Base-by-base conservation (phyloP, 2,329 filamentous ascomycete genomes). In the Fusarium kyushuense region DNA sequence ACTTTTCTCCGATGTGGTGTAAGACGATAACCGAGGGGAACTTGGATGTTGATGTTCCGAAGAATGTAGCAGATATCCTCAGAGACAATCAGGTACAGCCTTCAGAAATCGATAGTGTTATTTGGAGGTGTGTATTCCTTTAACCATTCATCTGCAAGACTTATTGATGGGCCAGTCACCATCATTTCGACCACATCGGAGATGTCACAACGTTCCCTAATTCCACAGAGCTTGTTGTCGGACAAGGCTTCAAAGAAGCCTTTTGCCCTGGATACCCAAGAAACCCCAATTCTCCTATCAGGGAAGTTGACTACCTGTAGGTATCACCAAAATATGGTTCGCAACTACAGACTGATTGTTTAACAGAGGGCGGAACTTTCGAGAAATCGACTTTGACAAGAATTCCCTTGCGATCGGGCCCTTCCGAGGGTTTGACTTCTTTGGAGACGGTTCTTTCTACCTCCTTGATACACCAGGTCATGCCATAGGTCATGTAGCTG, bases 131-230 rank as follows among this genome's bases (percentile, higher is more conserved):
- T 3, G 33, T 25, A 1, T 9, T 13, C 27, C 1, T 23, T 5
- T 1, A 11, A n/a, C 4, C 6, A 5, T 27, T 16, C 2, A 16
- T 5, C 7, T 12, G 11, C 14, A 5, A 11, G 14, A 16, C 2
- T 4, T 2, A 17, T 35, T 63, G 12, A 63, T 7, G 2, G 4
- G 2, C 1, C 1, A 68, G 64, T 1, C 67, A 70, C 6, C 58
- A 48, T 29, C 67, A 71, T n/a, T 46, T 63, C 23, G 67, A 70
- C 6, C 67, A 70, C 6, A 51, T 60, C 0, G 64, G 67, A 30
- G 64, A 70, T 8, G 35, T 70, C 0, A 65, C 67, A 3, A 65
- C 60, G 0, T 70, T 70, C 7, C 67, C 67, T 2, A 12, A 19
- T 2, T 55, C 63, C 2, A 71, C 67, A 1, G 36, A 56, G 2